Evolutionary conservation across 2,329 filamentous ascomycete species (phyloP).

Genomic region (Colletotrichum gigasporum): DNA sequence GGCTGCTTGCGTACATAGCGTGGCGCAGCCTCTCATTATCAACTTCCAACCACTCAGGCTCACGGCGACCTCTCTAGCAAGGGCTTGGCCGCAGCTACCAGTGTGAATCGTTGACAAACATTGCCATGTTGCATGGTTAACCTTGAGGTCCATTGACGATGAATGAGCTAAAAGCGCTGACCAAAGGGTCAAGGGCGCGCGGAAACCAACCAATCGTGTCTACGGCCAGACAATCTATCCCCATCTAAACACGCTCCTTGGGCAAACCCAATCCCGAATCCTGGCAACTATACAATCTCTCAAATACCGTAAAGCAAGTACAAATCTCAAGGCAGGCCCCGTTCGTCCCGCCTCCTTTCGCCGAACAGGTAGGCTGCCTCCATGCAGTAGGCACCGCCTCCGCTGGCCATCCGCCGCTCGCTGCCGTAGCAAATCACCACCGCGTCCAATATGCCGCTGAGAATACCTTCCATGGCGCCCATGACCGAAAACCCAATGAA

Average conservation of each 20-base stretch:
- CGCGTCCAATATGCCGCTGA: slow-evolving; percentile 88
- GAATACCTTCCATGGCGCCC: slow-evolving; percentile 87
- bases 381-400: slow-evolving; percentile 83
- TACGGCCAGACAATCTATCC: background rate
- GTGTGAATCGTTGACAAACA: too few species aligned
- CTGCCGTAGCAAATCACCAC: slow-evolving; percentile 95
- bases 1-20: slow-evolving; percentile 1
- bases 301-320: background rate
- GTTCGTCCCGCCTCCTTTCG: slow-evolving; percentile 56
- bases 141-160: background rate
- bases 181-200: background rate
- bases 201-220: background rate
- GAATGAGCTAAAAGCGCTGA: background rate
- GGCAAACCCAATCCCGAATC: background rate
- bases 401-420: slow-evolving; percentile 76
- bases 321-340: slow-evolving; percentile 36
- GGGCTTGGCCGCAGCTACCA: too few species aligned
- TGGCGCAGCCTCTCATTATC: slow-evolving; percentile 17
- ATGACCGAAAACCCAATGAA: slow-evolving; percentile 96
- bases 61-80: background rate
- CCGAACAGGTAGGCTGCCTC: slow-evolving; percentile 92
- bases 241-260: background rate
- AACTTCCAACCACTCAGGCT: background rate
- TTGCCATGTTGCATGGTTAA: background rate
- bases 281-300: slow-evolving; percentile 3